Conservation (phyloP, 202 grass and related monocot species). For the Digitaria exilis region DNA sequence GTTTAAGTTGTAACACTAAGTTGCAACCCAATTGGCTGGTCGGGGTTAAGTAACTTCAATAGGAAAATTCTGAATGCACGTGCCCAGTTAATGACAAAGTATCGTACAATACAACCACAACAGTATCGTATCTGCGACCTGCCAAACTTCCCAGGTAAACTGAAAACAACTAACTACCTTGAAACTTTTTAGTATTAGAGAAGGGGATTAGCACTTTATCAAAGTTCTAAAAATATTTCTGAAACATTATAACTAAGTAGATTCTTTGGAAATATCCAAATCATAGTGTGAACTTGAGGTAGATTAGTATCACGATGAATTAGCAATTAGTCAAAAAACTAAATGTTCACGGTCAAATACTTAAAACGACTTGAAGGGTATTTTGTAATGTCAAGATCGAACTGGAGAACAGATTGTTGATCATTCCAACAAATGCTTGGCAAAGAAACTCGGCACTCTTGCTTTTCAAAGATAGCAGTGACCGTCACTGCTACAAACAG, state of each 20-base stretch:
- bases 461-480: background rate
- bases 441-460: conserved; percentile 6
- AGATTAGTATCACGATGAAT: conserved; percentile 20
- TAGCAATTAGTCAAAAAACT: background rate
- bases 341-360: background rate
- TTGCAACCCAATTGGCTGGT: conserved; percentile 39
- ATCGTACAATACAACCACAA: conserved; percentile 38
- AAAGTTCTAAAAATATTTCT: background rate
- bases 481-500: conserved; percentile 2
- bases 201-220: conserved; percentile 16
- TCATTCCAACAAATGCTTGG: conserved; percentile 2
- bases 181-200: conserved; percentile 28
- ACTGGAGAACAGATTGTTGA: conserved; percentile 15
- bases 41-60: conserved; percentile 38
- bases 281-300: background rate
- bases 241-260: background rate
- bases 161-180: conserved; percentile 33
- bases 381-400: background rate
- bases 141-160: conserved; percentile 46
- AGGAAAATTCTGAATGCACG: conserved; percentile 35
- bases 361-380: conserved; percentile 13
- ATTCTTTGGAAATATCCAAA: conserved; percentile 7
- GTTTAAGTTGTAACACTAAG: conserved; percentile 34
- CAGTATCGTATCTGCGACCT: conserved; percentile 19
- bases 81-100: conserved; percentile 25